These are phyloP conservation scores for Iris pallida DNA, from an alignment of 116 monocot genomes.

Conservation along the genomic window DNA sequence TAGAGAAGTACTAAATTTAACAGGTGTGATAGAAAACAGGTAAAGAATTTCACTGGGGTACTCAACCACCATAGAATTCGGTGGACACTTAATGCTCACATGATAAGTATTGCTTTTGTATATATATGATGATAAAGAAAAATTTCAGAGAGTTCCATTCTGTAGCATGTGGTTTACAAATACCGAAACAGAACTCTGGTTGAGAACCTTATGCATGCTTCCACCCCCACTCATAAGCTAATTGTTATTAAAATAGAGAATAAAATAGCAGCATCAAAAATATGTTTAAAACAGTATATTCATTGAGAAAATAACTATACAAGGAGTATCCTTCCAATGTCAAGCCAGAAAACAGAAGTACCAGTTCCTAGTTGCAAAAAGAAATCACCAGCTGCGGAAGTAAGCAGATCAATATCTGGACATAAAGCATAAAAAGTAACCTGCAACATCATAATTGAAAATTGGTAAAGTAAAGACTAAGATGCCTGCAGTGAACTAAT, in stretches of 20 bases:
- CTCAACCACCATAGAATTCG: too few species aligned
- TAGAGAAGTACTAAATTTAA: too few species aligned
- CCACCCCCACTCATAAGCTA: background rate
- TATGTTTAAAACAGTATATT: background rate
- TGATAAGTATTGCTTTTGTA: too few species aligned
- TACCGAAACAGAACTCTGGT: too few species aligned
- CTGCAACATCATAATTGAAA: slow-evolving; percentile 40
- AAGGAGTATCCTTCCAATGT: background rate
- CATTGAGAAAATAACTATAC: background rate
- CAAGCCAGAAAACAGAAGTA: slow-evolving; percentile 25
- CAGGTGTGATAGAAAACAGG: too few species aligned
- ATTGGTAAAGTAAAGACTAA: background rate
- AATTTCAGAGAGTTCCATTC: too few species aligned
- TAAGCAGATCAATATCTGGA: slow-evolving; percentile 86
- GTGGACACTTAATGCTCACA: too few species aligned
- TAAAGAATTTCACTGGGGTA: too few species aligned
- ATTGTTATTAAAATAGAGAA: background rate
- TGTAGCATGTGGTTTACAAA: too few species aligned
- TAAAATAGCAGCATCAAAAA: background rate
- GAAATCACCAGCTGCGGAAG: slow-evolving; percentile 76
- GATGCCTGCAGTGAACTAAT: background rate
- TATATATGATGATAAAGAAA: too few species aligned
- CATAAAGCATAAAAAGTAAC: slow-evolving; percentile 76
- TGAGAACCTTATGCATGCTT: background rate
- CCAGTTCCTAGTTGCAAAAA: slow-evolving; percentile 85